Percentiles rank a stretch among this genome's conserved stretches.
Evolutionary conservation across 2,329 filamentous ascomycete species (phyloP).

Genomic region (Alternaria rosae): DNA sequence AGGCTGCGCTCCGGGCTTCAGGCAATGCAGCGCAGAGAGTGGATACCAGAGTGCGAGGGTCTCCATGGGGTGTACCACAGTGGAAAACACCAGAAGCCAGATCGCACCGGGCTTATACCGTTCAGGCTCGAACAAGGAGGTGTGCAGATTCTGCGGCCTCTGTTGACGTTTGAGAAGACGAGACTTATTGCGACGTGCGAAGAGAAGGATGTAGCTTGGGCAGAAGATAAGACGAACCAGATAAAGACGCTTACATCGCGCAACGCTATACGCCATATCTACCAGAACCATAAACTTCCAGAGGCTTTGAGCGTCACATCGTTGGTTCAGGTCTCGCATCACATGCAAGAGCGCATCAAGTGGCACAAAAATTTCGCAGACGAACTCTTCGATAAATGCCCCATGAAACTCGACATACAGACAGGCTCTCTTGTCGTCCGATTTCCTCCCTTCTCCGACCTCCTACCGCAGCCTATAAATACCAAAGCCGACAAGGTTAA

Average conservation of each 20-base stretch:
- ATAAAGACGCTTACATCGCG: slow-evolving; percentile 78
- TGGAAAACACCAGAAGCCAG: slow-evolving; percentile 23
- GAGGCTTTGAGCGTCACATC: slow-evolving; percentile 67
- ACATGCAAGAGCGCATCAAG: slow-evolving; percentile 63
- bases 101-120: slow-evolving; percentile 33
- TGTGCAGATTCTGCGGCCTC: slow-evolving; percentile 71
- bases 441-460: slow-evolving; percentile 31
- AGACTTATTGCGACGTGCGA: slow-evolving; percentile 78
- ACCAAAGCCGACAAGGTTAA: slow-evolving; percentile 24
- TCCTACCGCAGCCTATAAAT: slow-evolving; percentile 26
- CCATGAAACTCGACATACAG: slow-evolving; percentile 54
- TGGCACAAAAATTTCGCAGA: slow-evolving; percentile 62
- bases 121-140: slow-evolving; percentile 67
- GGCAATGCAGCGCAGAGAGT: slow-evolving; percentile 70
- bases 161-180: slow-evolving; percentile 75
- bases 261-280: slow-evolving; percentile 79
- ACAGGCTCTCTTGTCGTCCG: slow-evolving; percentile 45
- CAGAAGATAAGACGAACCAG: slow-evolving; percentile 83
- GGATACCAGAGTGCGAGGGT: slow-evolving; percentile 85
- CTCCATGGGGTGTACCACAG: slow-evolving; percentile 70
- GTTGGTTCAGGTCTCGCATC: slow-evolving; percentile 59
- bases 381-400: slow-evolving; percentile 59
- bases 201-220: slow-evolving; percentile 73
- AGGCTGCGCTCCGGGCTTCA: slow-evolving; percentile 74
- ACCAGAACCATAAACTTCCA: slow-evolving; percentile 68